Percentiles rank a stretch among this genome's conserved stretches.
phyloP scores from a whole-genome alignment of 2,329 filamentous ascomycete species.

The Scortechinia acanthostroma region DNA sequence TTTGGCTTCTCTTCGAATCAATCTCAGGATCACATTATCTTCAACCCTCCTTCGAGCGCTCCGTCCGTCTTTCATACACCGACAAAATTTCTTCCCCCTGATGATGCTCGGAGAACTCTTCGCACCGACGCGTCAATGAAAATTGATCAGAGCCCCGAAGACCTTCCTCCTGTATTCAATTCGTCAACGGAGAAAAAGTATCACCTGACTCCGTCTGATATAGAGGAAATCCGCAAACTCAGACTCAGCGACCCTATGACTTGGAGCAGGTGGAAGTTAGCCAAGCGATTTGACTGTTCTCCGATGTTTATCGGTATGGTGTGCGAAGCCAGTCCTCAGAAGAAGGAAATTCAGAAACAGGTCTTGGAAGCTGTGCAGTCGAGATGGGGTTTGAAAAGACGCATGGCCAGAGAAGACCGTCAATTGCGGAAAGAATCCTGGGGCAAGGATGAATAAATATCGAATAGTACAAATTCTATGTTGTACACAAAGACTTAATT shows the following conservation, averaged over 20 bases:
- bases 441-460: not conserved
- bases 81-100: not conserved
- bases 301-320: not conserved
- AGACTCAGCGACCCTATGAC: slow-evolving; percentile 1
- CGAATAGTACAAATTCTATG: no score
- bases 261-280: not conserved
- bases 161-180: not conserved
- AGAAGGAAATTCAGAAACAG: not conserved
- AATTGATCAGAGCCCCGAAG: not conserved
- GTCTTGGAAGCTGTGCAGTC: not conserved
- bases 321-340: not conserved
- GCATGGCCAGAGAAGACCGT: not conserved
- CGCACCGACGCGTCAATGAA: not conserved
- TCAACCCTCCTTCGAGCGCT: not conserved
- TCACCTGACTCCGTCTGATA: not conserved
- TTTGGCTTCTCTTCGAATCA: not conserved
- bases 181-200: not conserved
- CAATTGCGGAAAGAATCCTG: not conserved
- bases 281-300: slow-evolving; percentile 1
- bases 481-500: no score
- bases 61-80: slow-evolving; percentile 1
- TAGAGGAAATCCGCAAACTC: slow-evolving; percentile 1
- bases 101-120: not conserved
- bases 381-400: not conserved
- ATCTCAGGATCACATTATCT: not conserved